Base-by-base conservation (phyloP, 352 stramenopile species). In the Globisporangium radiosum region DNA sequence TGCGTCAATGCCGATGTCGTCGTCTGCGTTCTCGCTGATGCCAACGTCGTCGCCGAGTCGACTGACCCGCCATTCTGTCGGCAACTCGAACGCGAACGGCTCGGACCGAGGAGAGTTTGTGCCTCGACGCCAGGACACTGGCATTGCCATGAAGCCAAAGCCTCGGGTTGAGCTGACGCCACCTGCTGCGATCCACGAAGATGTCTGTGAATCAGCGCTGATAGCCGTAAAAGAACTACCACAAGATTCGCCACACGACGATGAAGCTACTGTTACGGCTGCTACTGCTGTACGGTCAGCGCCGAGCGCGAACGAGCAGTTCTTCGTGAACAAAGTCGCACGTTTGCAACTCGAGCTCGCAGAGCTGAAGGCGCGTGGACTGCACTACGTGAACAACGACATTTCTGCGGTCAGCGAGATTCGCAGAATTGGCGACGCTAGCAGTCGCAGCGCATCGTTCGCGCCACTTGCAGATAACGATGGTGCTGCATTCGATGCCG, bases 261-360 rank as follows among this genome's bases (percentile, higher is more conserved):
- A 33, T 33, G 25, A 33, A 33, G 25, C 25, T 33, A 33, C 25
- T 33, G 25, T 33, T 33, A 2, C 25, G 25, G 25, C 25, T 33
- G 25, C 25, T 33, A 33, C 25, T 33, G 25, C 3, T 33, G 25
- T 33, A 33, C 25, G 1, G 6, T 10, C 48, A 17, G 3, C 25
- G 3, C 10, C 38, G 37, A 74, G 44, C 37, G 52, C 64, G 17
- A 78, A 73, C 43, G 72, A 84, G 14, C 50, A 70, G 39, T 59
- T 54, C 1, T 59, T 82, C 37, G 60, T 69, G 39, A 65, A 63
- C 0, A 65, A 82, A 47, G 54, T 80, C 15, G 63, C 53, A 40
- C 60, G 65, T 6, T 40, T 85, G 39, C 62, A 62, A 5, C 66
- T 70, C 45, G 71, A 75, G 15, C 48, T 85, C 4, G 64, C 17